phyloP scores from a whole-genome alignment of 805 yeast genomes.

The Phaffomyces opuntiae region DNA sequence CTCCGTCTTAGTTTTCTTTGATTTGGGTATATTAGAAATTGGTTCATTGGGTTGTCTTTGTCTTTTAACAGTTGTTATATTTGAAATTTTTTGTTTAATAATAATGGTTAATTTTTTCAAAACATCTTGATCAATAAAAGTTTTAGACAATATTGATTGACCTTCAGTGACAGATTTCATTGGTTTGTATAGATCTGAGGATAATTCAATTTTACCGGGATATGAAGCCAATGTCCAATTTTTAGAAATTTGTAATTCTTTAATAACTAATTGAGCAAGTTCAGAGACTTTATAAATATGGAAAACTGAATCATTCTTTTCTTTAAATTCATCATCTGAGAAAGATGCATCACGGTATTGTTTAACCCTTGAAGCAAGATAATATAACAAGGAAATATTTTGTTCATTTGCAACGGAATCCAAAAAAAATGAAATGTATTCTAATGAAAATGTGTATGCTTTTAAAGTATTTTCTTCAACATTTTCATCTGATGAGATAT shows the following conservation, averaged over 20 bases:
- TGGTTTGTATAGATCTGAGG: constrained; percentile 64
- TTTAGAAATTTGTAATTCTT: constrained; percentile 47
- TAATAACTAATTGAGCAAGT: constrained; percentile 58
- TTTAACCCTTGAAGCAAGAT: constrained; percentile 70
- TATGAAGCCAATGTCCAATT: constrained; percentile 72
- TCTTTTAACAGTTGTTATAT: constrained; percentile 19
- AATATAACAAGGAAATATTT: constrained; percentile 67
- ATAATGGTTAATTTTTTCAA: constrained; percentile 30
- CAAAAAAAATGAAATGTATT: constrained; percentile 54
- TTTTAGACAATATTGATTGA: constrained; percentile 44
- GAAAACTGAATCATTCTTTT: constrained; percentile 21
- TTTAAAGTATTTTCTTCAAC: constrained; percentile 26
- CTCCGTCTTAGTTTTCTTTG: constrained; percentile 15
- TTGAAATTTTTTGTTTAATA: constrained; percentile 27
- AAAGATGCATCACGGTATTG: constrained; percentile 59
- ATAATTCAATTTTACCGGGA: constrained; percentile 70
- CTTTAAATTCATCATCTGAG: constrained; percentile 27
- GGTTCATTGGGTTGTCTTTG: constrained; percentile 4
- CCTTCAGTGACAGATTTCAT: constrained; percentile 53
- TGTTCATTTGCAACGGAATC: constrained; percentile 54
- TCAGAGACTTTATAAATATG: constrained; percentile 66
- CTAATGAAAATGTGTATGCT: constrained; percentile 48
- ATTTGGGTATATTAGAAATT: constrained; percentile 9
- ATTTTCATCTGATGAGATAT: constrained; percentile 26
- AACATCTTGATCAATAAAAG: constrained; percentile 46